These are phyloP conservation scores for Rhynchosporium secalis DNA, from an alignment of 2,329 filamentous ascomycete genomes.

Conservation along the genomic window DNA sequence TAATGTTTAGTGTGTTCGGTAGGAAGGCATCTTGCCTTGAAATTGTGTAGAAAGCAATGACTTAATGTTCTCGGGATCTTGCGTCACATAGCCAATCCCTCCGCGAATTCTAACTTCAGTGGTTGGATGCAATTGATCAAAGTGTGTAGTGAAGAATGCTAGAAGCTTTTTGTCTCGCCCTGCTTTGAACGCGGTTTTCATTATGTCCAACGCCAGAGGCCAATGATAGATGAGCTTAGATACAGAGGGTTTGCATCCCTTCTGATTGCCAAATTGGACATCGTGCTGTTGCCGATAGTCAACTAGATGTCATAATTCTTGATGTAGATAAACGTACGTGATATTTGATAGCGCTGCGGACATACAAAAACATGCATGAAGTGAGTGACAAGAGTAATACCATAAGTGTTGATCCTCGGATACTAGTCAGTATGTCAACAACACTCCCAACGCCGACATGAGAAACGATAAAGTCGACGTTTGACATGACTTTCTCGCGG, in stretches of 20 bases:
- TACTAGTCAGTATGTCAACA: conserved; percentile 1
- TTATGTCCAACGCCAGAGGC: conserved; percentile 36
- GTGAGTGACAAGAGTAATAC: conserved; percentile 12
- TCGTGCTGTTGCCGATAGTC: conserved; percentile 11
- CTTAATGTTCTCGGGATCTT: conserved; percentile 41
- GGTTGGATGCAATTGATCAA: conserved; percentile 17
- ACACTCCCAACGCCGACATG: background rate
- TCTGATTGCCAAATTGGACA: conserved; percentile 17
- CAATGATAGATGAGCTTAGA: conserved; percentile 28
- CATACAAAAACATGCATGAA: conserved; percentile 11
- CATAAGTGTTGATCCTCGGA: conserved; percentile 15
- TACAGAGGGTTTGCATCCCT: conserved; percentile 20
- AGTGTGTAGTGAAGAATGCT: conserved; percentile 27
- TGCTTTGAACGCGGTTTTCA: conserved; percentile 30
- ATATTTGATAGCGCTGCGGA: conserved; percentile 14
- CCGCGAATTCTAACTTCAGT: conserved; percentile 22
- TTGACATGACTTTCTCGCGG: too few species aligned
- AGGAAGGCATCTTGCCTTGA: conserved; percentile 35
- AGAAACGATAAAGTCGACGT: background rate
- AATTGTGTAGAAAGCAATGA: conserved; percentile 44
- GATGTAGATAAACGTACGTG: conserved; percentile 12
- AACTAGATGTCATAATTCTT: background rate
- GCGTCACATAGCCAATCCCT: conserved; percentile 32
- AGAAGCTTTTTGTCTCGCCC: conserved; percentile 25
- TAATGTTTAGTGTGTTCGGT: background rate